These are phyloP conservation scores for Penicillium goetzii DNA, from an alignment of 495 filamentous ascomycete species.

Conservation along the genomic window DNA sequence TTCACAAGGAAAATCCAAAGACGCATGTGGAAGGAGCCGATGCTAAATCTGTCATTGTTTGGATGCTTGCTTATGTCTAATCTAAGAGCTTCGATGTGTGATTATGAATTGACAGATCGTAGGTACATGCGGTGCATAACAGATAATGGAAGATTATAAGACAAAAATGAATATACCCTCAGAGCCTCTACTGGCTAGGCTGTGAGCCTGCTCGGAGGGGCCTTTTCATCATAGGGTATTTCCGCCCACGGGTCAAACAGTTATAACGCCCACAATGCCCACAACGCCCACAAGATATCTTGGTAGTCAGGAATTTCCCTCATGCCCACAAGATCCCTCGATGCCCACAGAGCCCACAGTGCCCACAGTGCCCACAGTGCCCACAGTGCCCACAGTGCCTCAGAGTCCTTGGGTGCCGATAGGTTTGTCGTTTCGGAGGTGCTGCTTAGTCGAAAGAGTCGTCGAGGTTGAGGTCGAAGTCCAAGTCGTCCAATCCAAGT, in stretches of 20 bases:
- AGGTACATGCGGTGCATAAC: not conserved
- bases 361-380: not conserved
- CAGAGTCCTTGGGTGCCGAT: not conserved
- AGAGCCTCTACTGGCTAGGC: not conserved
- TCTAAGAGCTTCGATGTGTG: not conserved
- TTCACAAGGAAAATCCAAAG: too few species aligned
- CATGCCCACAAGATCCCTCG: not conserved
- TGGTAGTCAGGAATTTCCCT: not conserved
- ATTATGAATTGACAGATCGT: not conserved
- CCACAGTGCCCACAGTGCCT: not conserved
- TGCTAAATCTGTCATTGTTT: not conserved
- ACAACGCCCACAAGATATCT: not conserved
- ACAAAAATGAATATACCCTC: not conserved
- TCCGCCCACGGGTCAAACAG: not conserved
- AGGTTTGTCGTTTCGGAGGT: not conserved
- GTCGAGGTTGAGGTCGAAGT: not conserved
- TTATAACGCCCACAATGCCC: not conserved
- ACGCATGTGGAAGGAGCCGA: not conserved
- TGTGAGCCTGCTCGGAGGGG: not conserved
- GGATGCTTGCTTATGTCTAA: not conserved
- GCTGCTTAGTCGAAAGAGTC: not conserved
- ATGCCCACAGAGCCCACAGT: not conserved
- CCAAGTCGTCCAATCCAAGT: not conserved
- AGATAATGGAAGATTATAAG: not conserved
- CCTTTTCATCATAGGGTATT: not conserved